phyloP scores from a whole-genome alignment of 2,329 filamentous ascomycete genomes.

The Talaromyces amestolkiae region DNA sequence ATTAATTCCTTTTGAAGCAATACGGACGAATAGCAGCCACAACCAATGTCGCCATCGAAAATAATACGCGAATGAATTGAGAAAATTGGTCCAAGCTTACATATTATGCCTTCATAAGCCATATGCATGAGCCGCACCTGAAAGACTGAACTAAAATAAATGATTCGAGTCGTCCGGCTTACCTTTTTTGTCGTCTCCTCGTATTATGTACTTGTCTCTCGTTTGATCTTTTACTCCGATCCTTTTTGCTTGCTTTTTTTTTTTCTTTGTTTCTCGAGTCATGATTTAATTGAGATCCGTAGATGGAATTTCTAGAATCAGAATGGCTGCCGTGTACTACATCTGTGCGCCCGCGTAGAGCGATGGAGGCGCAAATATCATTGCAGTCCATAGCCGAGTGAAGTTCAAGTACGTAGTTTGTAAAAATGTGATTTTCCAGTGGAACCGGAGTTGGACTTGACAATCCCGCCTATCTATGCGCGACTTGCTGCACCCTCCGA shows the following conservation, averaged over 20 bases:
- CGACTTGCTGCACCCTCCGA: neutral
- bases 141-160: neutral
- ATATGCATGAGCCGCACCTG: neutral
- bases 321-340: neutral
- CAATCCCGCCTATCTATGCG: neutral
- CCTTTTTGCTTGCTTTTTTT: neutral
- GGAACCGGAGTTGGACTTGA: neutral
- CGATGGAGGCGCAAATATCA: neutral
- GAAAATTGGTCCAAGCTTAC: neutral
- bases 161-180: neutral
- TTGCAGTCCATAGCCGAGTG: neutral
- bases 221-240: conserved; percentile 1
- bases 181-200: neutral
- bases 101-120: neutral
- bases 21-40: neutral
- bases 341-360: neutral
- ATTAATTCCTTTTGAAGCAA: neutral
- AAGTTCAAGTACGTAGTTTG: neutral
- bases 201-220: neutral
- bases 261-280: neutral
- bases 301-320: neutral
- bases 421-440: neutral
- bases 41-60: neutral
- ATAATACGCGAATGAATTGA: neutral
- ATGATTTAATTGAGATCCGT: neutral